Evolutionary conservation across 306 rosid genomes (phyloP).

Genomic region (Dryas drummondii): DNA sequence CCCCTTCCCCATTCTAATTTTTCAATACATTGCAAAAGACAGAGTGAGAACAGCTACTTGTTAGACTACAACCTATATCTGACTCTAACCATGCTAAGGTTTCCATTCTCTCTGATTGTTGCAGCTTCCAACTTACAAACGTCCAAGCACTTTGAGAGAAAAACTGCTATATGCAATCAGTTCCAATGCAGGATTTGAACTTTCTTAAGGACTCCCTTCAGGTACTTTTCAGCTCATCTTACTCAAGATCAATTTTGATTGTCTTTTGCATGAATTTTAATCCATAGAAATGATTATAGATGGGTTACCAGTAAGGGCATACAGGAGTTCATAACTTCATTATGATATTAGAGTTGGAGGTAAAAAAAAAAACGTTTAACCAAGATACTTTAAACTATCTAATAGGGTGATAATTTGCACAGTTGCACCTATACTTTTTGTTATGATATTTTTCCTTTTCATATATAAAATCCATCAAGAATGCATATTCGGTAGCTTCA

Average conservation of each 20-base stretch:
- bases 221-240: conserved; percentile 27
- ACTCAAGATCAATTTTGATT: not conserved
- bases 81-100: conserved; percentile 20
- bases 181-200: conserved; percentile 97
- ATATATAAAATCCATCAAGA: not conserved
- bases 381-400: not conserved
- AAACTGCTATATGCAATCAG: conserved; percentile 89
- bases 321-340: not conserved
- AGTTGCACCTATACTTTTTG: not conserved
- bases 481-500: not conserved
- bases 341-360: not conserved
- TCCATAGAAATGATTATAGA: not conserved
- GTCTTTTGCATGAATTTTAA: not conserved
- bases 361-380: not conserved
- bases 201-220: conserved; percentile 55
- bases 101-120: conserved; percentile 20
- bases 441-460: not conserved
- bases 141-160: conserved; percentile 74
- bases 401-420: not conserved
- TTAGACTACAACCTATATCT: not conserved
- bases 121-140: conserved; percentile 98
- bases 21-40: not conserved
- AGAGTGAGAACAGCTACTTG: not conserved
- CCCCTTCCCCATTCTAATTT: not conserved
- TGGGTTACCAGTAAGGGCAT: not conserved